Base-by-base conservation (phyloP, 2,329 filamentous ascomycete genomes). In the Botryosphaeria dothidea region DNA sequence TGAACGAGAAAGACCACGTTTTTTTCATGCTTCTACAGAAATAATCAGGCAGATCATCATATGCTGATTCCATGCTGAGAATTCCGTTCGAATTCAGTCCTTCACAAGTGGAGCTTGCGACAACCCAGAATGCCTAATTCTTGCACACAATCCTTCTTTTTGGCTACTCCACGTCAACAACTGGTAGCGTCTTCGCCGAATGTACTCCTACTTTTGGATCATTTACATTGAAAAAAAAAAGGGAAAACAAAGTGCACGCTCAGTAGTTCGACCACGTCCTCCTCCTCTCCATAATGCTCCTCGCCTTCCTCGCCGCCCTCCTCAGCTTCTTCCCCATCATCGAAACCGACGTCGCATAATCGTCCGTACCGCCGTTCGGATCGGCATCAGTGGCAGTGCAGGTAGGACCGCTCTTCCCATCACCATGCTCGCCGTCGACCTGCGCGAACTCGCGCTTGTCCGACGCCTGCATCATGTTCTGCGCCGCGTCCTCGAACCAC, bases 381-480 rank as follows among this genome's bases (percentile, higher is more conserved):
- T 82, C 80, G 3, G 77, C 75, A 67, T 82, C 81, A n/a, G 68
- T 69, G 1, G 78, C 67, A 49, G 73, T 72, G 70, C 78, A 80
- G 0, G 70, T 69, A 5, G 74, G 72, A 11, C 69, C 71, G 17
- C 70, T 70, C 4, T 73, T 74, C 36, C 71, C 72, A n/a, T 67
- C 69, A 7, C 77, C 77, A 43, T 75, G 68, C 3, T 69, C 69
- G 9, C 80, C 80, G 48, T 74, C 67, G 11, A 82, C 76, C 11
- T 69, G 66, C 7, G 66, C 67, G 46, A 78, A 82, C n/a, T 78
- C 66, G 25, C 41, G 38, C 69, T 79, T 79, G 58, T 71, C 69
- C 34, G 64, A 68, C 0, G 74, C 78, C 0, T 69, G 72, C 13
- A 82, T 67, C 80, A 83, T 81, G 64, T 80, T 79, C 64, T 70